Percentiles rank a stretch among this genome's conserved stretches.
phyloP scores from a whole-genome alignment of 805 yeast genomes.

The Zygoascus bituminiphila region DNA sequence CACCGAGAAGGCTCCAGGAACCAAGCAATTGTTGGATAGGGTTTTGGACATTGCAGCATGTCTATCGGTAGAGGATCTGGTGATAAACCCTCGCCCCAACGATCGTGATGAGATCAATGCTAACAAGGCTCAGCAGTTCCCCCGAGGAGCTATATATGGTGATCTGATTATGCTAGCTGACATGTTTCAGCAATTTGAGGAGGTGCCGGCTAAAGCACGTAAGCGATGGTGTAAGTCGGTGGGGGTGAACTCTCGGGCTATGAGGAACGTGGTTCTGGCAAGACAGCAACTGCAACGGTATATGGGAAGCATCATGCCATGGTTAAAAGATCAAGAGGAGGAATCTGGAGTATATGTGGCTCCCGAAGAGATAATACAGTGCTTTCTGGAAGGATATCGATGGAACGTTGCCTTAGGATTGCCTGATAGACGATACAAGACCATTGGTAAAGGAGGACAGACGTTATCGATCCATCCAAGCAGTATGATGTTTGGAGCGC shows the following conservation, averaged over 20 bases:
- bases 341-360: neutral
- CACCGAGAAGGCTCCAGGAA: constrained; percentile 5
- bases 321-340: neutral
- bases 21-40: constrained; percentile 39
- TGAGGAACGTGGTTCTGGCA: constrained; percentile 67
- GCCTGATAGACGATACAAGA: constrained; percentile 89
- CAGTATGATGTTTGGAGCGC: constrained; percentile 73
- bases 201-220: constrained; percentile 44
- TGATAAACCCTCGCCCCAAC: constrained; percentile 73
- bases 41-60: constrained; percentile 90
- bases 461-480: constrained; percentile 85
- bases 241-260: constrained; percentile 68
- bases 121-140: constrained; percentile 58
- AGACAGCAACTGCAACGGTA: constrained; percentile 68
- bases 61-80: constrained; percentile 81
- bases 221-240: constrained; percentile 79
- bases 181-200: constrained; percentile 48
- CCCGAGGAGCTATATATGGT: constrained; percentile 66
- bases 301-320: constrained; percentile 33
- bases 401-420: constrained; percentile 86
- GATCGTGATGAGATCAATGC: constrained; percentile 78
- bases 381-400: constrained; percentile 78
- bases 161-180: constrained; percentile 81
- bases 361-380: constrained; percentile 45
- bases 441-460: constrained; percentile 70